These are phyloP conservation scores for Salvia miltiorrhiza DNA, from an alignment of 257 asterid genomes.

Conservation along the genomic window DNA sequence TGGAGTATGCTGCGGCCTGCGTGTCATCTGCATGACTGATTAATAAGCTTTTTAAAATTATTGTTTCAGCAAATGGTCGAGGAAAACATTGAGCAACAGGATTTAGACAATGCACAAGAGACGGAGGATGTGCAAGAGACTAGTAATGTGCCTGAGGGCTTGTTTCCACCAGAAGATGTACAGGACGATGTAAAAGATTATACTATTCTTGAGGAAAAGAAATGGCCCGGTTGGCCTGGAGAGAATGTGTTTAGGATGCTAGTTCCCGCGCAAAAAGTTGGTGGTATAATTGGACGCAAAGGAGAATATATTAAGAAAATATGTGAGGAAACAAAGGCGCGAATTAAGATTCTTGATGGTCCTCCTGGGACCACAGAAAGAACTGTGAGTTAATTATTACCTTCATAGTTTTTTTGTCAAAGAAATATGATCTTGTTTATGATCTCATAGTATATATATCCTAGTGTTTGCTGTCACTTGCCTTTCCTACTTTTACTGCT, in stretches of 20 bases:
- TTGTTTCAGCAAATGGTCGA: conserved; percentile 20
- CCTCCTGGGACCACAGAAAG: conserved; percentile 86
- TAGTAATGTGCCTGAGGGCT: not conserved
- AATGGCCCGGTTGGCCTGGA: conserved; percentile 99
- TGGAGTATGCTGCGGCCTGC: not conserved
- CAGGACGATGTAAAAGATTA: not conserved
- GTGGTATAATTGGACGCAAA: conserved; percentile 93
- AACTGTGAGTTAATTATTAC: conserved; percentile 60
- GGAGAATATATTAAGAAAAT: conserved; percentile 84
- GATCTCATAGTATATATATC: not conserved
- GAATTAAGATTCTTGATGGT: conserved; percentile 95
- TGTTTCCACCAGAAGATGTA: not conserved
- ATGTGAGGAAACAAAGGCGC: conserved; percentile 91
- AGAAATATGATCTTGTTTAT: not conserved
- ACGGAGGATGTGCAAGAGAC: not conserved
- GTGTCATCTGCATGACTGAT: not conserved
- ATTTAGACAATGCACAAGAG: not conserved
- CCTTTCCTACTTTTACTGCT: conserved; percentile 1
- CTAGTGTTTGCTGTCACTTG: not conserved
- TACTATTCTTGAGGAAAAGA: conserved; percentile 17
- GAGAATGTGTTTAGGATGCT: conserved; percentile 83
- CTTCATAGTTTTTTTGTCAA: not conserved
- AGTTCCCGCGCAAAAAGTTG: conserved; percentile 97
- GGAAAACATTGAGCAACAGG: conserved; percentile 15
- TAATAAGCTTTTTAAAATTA: not conserved